Evolutionary conservation across 768 basidiomycete species (phyloP), one percentile per base, ranked within the genome.

Genomic region (Xerocomus potaroensis): DNA sequence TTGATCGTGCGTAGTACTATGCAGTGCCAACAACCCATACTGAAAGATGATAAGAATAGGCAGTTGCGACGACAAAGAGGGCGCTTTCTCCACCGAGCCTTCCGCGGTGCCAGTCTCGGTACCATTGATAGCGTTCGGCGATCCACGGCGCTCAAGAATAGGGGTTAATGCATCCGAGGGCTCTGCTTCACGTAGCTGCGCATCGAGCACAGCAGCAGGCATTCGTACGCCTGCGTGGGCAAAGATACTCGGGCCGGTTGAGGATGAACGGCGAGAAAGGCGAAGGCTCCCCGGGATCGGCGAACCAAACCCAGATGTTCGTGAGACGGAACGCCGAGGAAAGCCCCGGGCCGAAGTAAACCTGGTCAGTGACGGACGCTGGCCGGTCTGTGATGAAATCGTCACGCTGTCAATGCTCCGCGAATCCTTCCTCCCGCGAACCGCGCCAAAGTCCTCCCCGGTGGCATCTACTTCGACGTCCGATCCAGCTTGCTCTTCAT

Each of bases 1-100:
- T 66, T 95, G 91, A 69, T 94, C 88, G 58, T 94, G 92, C 2
- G 87, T 91, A 14, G 87, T 91, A 31, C 82, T 81, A 61, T 96
- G 93, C 41, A 97, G 66, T 4, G 93, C 93, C 52, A 97, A 71
- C 51, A 92, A 69, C 16, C 89, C 89, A 65, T 96, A 96, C 68
- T 96, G 94, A 15, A 89, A 59, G 56, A 98, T 96, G 58, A 97
- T 81, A 54, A 86, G 62, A 27, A 91, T 59, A 5, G 95, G 95
- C 23, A 98, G 70, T 58, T 86, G 82, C 18, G 82, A 83, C 52
- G 79, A 67, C 52, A 90, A 63, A 11, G 86, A 84, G 2, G 81
- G 81, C 16, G 77, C 72, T 57, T 81, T 81, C 63, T 79, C 81
- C 9, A 63, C 51, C 11, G 68, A 59, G 14, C 65, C 73, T 45